Base-by-base conservation (phyloP, 257 asterid species). In the Voacanga thouarsii region DNA sequence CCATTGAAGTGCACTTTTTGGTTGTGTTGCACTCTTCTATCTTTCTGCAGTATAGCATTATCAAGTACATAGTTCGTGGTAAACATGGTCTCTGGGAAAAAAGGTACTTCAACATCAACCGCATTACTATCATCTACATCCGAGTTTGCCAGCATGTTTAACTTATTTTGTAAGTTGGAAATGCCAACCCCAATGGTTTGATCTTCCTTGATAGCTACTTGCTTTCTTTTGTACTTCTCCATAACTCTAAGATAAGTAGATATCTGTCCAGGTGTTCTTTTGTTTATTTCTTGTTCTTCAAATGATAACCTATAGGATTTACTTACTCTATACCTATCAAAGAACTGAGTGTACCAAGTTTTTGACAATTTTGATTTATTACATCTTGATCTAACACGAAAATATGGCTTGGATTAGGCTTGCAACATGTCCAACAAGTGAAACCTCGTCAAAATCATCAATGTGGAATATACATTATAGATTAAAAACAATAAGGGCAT, bases 211-310 rank as follows among this genome's bases (percentile, higher is more conserved):
- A 88, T 89, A 75, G 91, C 89, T 75, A 85, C 81, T 80, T 97
- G 88, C 84, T 92, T 88, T 73, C 98, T 90, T 87, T 93, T 92
- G 82, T 93, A 97, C 81, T 87, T 90, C 85, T 93, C 96, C 60
- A 86, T 85, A 79, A 89, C 93, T 87, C 86, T 88, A 81, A 93
- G 94, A 89, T 95, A 95, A 45, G 84, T 78, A 77, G 92, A 82
- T 98, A 95, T 95, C 84, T 83, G 95, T 77, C 91, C 98, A 60
- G 99, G 97, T 7, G 97, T 89, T 80, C 99, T 89, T 81, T 90
- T 91, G 72, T 93, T 98, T 12, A 90, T 70, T 85, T 93, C 99
- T 77, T 87, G 89, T 81, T 92, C 95, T 70, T 87, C 92, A 79
- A 81, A 83, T 76, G 89, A 87, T 83, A 83, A 79, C 78, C 89